Base-by-base conservation (phyloP, 371 early-diverging fungal species). In the Circinella minor region DNA sequence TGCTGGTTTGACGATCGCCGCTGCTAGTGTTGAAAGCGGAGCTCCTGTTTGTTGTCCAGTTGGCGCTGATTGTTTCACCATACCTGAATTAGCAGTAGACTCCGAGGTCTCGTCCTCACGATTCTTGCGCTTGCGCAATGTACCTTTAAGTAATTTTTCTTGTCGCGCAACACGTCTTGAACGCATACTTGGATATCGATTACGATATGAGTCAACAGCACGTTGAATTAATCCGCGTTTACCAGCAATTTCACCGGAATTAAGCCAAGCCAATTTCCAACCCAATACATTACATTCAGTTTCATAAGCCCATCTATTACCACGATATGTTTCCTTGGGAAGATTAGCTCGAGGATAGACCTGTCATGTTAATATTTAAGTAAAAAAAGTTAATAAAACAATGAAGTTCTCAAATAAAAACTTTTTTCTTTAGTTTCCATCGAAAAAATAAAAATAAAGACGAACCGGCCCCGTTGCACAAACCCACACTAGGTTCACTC, bases 131-230 rank as follows among this genome's bases (percentile, higher is more conserved):
- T 81, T 81, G 51, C 84, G 78, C 18, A 84, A 69, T 0, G 84
- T 84, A 15, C 84, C 84, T 43, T 84, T 84, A 60, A 81, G 15
- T 20, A 92, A 77, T 78, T 94, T 94, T 70, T 95, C 94, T 75
- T 95, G 90, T 63, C 94, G 86, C 5, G 93, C 89, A 3, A 95
- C 91, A 43, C 96, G 86, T 61, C 95, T 85, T 15, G 91, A 92
- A 55, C 94, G 87, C 77, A 91, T 88, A 51, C 92, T 91, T 15
- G 94, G 92, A 71, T 91, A 92, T 11, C 94, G 89, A 68, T 96
- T 94, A 61, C 98, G 88, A 75, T 94, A 98, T 49, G 92, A 93
- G 77, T 98, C 98, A 0, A 98, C 99, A 3, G 97, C 97, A 0
- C 98, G 86, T 76, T 98, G 99, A 63, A 98, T 88, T 61, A 98